Evolutionary conservation across 164 flowering plant genomes (phyloP), one percentile per base, ranked within the genome.

Genomic region (Protea cynaroides): DNA sequence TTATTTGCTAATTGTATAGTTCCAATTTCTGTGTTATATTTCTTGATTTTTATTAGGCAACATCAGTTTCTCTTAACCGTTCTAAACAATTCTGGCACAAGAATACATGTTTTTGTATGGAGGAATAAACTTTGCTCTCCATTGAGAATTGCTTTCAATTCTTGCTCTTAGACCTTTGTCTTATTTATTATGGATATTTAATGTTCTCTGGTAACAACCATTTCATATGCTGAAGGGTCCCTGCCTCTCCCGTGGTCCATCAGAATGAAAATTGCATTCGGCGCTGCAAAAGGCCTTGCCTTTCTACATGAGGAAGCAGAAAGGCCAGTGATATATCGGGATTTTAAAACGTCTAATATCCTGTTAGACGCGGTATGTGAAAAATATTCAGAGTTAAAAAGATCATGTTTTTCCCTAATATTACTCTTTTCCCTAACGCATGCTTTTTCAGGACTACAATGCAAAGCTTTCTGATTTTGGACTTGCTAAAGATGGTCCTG

Each of bases 251-350:
- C 79, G 1, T 78, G 81, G 81, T 67, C 79, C 36, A 71, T 68
- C 58, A 67, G 81, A 69, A 75, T 78, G 81, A 78, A 78, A 71
- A 78, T 78, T 62, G 81, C 81, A 56, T 69, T 67, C 63, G 81
- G 81, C 24, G 81, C 79, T 61, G 79, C 81, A 13, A 78, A 70
- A 52, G 81, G 81, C 21, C 79, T 78, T 70, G 77, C 79, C 21
- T 78, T 78, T 69, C 81, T 78, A 62, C 81, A 78, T 34, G 81
- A 75, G 63, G 81, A 78, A 66, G 81, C 81, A 17, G 74, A 75
- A 71, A 73, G 79, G 68, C 79, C 79, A 37, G 79, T 78, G 51
- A 78, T 78, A 40, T 78, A 78, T 56, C 76, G 81, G 6, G 81
- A 78, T 65, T 78, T 78, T 52, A 78, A 78, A 63, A 78, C 81